These are phyloP conservation scores for Salix arbutifolia DNA, from an alignment of 345 rosid genomes.

Conservation along the genomic window DNA sequence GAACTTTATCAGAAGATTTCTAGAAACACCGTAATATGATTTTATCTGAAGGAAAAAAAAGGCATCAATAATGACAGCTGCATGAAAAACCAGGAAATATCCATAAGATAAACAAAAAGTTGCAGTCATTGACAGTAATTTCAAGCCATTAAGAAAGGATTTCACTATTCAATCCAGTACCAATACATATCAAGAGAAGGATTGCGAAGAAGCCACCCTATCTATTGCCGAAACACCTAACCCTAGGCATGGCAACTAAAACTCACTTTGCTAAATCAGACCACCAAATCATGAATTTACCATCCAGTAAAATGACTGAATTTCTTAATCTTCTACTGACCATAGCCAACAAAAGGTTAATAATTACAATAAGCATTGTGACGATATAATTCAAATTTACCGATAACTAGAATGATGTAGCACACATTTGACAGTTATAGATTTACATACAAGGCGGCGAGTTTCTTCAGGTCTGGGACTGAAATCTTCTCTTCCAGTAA, in stretches of 20 bases:
- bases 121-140: background rate
- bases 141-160: background rate
- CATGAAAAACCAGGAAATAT: background rate
- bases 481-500: constrained; percentile 92
- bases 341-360: background rate
- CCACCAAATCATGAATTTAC: background rate
- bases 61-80: constrained; percentile 4
- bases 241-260: background rate
- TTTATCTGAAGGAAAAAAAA: constrained; percentile 55
- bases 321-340: background rate
- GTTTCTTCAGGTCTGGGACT: constrained; percentile 96
- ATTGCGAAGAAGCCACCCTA: background rate
- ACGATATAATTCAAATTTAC: background rate
- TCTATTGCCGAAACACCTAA: background rate
- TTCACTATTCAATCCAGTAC: background rate
- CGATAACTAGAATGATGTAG: too few species aligned
- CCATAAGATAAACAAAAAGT: background rate
- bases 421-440: background rate
- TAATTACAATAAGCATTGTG: background rate
- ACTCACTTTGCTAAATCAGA: background rate
- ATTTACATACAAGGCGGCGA: constrained; percentile 74
- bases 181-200: background rate
- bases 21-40: constrained; percentile 89
- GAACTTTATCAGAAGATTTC: constrained; percentile 85
- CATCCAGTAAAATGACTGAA: background rate